Base-by-base conservation (phyloP, 129 eudicot species). In the Ambrosia trifida region DNA sequence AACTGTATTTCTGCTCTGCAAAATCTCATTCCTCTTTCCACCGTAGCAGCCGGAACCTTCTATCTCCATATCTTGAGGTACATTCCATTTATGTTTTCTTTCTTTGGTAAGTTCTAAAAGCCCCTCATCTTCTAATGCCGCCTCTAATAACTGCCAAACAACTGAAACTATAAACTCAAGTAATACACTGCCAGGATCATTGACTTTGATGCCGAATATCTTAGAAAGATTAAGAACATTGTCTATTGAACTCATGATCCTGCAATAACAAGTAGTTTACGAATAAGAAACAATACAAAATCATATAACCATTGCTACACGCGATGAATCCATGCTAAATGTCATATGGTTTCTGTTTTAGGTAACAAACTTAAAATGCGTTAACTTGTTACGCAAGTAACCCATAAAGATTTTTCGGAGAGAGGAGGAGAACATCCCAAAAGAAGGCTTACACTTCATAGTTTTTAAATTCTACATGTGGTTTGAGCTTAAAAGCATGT, bases 81-180 rank as follows among this genome's bases (percentile, higher is more conserved):
- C 76, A 52, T 72, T 78, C 99, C 97, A 89, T 64, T 14, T 67
- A 43, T 84, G 81, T 11, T 79, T 83, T 70, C 76, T 81, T 67
- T 82, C 89, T 54, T 72, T 49, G 2, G 86, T 79, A 66, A 83
- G 89, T 66, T 89, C 91, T 75, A 90, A 79, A 66, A 89, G 83
- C 41, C 91, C 96, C 75, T 89, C 97, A 82, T 94, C 99, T 73
- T 80, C 96, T 59, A 94, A 66, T 75, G 95, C 83, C 17, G 89
- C 93, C 64, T 90, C 97, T 68, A 94, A 75, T 49, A 94, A 76
- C 86, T 94, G 97, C 93, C 99, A 94, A 57, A 87, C 93, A 79
- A 69, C 68, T 18, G 90, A 69, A 73, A 87, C 86, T 65, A 87
- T 71, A 32, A 77, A 87, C 68, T 77, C 82, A 47, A 94, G 86